These are phyloP conservation scores for Urtica urens DNA, from an alignment of 306 rosid species.

Conservation along the genomic window DNA sequence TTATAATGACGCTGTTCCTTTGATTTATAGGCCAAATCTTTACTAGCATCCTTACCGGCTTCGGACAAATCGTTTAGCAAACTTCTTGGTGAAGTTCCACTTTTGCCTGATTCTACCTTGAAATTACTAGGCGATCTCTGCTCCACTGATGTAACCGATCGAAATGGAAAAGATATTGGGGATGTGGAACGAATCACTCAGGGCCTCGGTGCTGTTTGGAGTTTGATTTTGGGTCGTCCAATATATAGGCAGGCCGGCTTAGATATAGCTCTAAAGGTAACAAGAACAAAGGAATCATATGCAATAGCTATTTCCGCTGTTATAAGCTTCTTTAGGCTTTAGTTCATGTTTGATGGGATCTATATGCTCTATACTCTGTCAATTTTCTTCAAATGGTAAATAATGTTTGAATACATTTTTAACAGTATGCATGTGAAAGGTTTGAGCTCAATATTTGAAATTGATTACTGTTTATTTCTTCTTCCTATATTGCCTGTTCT, in stretches of 20 bases:
- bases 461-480: constrained; percentile 4
- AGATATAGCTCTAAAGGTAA: constrained; percentile 78
- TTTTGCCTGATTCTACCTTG: constrained; percentile 65
- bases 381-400: constrained; percentile 6
- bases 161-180: constrained; percentile 52
- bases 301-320: neutral
- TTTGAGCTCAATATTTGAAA: neutral
- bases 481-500: neutral
- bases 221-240: constrained; percentile 88
- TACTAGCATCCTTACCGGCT: constrained; percentile 80
- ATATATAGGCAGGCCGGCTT: constrained; percentile 72
- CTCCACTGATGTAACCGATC: constrained; percentile 49
- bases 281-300: constrained; percentile 4
- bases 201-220: constrained; percentile 97
- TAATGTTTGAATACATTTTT: neutral
- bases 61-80: constrained; percentile 91
- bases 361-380: neutral
- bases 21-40: constrained; percentile 50
- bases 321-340: neutral
- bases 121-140: constrained; percentile 72
- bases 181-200: constrained; percentile 94
- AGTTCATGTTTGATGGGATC: constrained; percentile 1
- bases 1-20: too few species aligned
- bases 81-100: constrained; percentile 91
- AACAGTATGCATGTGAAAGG: neutral